phyloP scores from a whole-genome alignment of 2,329 filamentous ascomycete genomes.

The Alternaria hordeiaustralica region DNA sequence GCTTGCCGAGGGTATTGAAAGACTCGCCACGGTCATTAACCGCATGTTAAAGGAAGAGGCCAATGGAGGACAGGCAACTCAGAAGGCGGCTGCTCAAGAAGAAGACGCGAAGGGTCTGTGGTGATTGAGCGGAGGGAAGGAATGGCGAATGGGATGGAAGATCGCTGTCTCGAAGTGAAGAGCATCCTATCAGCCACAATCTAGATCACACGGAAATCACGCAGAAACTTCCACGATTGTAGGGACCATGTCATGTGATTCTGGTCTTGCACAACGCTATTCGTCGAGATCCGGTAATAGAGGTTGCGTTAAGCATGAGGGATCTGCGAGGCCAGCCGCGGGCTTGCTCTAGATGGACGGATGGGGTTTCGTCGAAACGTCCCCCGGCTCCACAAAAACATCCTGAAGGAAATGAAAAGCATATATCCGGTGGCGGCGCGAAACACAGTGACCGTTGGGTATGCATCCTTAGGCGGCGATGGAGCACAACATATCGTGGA shows the following conservation, averaged over 20 bases:
- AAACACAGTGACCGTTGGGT: conserved; percentile 6
- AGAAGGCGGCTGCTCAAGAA: conserved; percentile 20
- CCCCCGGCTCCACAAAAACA: conserved; percentile 8
- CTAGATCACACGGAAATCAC: not conserved
- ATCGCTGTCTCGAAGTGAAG: not conserved
- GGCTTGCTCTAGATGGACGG: not conserved
- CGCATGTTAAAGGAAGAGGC: conserved; percentile 44
- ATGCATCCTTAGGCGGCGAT: conserved; percentile 15
- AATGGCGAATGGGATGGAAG: not conserved
- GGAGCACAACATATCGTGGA: conserved; percentile 13
- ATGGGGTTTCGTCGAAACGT: conserved; percentile 21
- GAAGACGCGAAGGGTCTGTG: conserved; percentile 42
- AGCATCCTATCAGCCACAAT: not conserved
- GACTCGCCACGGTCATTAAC: conserved; percentile 62
- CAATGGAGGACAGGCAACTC: conserved; percentile 17
- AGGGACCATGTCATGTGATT: not conserved
- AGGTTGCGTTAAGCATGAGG: conserved; percentile 29
- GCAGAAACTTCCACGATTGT: not conserved
- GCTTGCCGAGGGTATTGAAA: conserved; percentile 70
- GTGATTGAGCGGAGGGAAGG: conserved; percentile 20
- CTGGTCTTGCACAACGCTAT: conserved; percentile 3
- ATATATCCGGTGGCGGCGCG: conserved; percentile 1
- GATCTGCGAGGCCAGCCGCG: conserved; percentile 14
- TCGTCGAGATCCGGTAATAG: conserved; percentile 12
- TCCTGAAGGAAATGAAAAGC: conserved; percentile 18